Conservation (phyloP, 202 grass and related monocot genomes). For the Carex sylvatica region DNA sequence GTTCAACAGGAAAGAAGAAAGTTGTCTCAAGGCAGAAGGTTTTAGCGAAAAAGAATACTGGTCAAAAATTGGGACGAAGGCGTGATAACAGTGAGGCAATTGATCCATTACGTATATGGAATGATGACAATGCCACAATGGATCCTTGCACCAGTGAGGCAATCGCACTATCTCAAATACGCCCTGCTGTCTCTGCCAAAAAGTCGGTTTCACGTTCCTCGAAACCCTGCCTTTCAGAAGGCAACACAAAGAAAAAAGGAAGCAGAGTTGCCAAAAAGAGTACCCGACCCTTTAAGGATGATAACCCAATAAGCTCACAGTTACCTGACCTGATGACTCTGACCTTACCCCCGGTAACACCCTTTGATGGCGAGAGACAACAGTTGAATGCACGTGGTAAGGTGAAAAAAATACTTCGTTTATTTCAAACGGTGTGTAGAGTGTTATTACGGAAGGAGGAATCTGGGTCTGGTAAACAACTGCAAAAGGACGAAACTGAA, state of each 20-base stretch:
- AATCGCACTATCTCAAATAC: slow-evolving; percentile 2
- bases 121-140: neutral
- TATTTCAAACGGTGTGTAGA: slow-evolving; percentile 56
- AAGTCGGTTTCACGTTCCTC: slow-evolving; percentile 37
- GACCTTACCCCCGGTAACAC: slow-evolving; percentile 32
- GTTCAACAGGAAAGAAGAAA: neutral
- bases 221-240: slow-evolving; percentile 16
- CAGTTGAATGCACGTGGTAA: slow-evolving; percentile 35
- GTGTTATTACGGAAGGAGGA: slow-evolving; percentile 64
- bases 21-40: neutral
- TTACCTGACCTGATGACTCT: slow-evolving; percentile 27
- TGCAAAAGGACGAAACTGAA: slow-evolving; percentile 16
- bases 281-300: slow-evolving; percentile 6
- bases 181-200: slow-evolving; percentile 32
- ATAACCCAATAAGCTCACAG: neutral
- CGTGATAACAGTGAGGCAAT: neutral
- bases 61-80: neutral
- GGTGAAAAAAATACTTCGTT: slow-evolving; percentile 51
- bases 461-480: slow-evolving; percentile 24
- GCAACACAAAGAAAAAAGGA: slow-evolving; percentile 27
- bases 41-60: neutral
- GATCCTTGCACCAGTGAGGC: neutral
- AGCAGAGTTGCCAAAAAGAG: slow-evolving; percentile 25
- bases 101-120: neutral
- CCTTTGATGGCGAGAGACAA: slow-evolving; percentile 31